Evolutionary conservation across 768 basidiomycete species (phyloP), one percentile per base, ranked within the genome.

Genomic region (Boletellus ananiceps): DNA sequence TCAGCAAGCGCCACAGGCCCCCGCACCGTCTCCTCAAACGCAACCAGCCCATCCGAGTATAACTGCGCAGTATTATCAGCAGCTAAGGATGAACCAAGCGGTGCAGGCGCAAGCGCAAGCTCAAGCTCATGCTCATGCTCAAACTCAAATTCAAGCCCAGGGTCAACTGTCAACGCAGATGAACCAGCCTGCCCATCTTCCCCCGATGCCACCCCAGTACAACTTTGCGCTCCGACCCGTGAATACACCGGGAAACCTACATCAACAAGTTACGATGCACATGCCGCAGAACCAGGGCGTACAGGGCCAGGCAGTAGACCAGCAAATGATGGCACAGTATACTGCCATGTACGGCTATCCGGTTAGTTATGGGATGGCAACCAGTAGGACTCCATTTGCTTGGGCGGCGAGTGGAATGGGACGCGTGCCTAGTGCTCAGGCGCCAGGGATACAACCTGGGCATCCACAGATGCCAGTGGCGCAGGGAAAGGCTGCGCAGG

Each of bases 141-240:
- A 67, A 46, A 57, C 38, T 23, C 60, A 62, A 13, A 35, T 32
- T 19, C 52, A 68, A 47, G 47, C 56, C 53, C 51, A 67, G 59
- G 35, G 40, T 55, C 59, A 65, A 16, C 29, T 69, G 37, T 51
- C 60, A 15, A 25, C 42, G 18, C 66, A 65, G 41, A 56, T 65
- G 46, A 18, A 32, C 21, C 68, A 67, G 46, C 46, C 47, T 13
- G 15, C 57, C 27, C 66, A 62, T 40, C 69, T 66, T 53, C 49
- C 62, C 0, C 27, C 46, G 42, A 55, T 69, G 37, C 23, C 52
- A 12, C 52, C 29, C 43, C 66, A 68, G 50, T 74, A 72, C 50
- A 72, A 59, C 40, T 66, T 69, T 6, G 38, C 69, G 5, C 72
- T 67, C 46, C 69, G 73, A 19, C 60, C 69, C 1, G 41, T 68